Conservation (phyloP, 2,329 filamentous ascomycete genomes). For the Neurospora sp. region DNA sequence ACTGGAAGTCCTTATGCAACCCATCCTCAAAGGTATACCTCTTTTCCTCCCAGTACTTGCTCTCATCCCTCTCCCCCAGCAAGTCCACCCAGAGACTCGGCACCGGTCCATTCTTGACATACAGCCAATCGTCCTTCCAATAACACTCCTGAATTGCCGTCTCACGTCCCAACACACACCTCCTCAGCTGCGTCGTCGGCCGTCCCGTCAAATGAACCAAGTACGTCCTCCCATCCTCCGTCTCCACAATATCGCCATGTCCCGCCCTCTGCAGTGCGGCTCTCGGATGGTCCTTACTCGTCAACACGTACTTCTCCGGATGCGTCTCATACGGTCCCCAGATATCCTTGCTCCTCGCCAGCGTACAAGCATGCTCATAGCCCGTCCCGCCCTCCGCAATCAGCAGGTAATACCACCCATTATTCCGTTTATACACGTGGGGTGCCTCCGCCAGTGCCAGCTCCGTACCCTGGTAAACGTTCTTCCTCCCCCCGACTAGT, state of each 20-base stretch:
- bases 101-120: slow-evolving; percentile 47
- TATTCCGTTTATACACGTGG: slow-evolving; percentile 47
- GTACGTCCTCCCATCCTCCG: slow-evolving; percentile 40
- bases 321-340: slow-evolving; percentile 54
- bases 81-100: slow-evolving; percentile 44
- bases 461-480: slow-evolving; percentile 44
- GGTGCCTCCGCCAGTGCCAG: slow-evolving; percentile 46
- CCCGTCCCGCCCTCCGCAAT: slow-evolving; percentile 52
- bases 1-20: slow-evolving; percentile 45
- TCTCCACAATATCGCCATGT: slow-evolving; percentile 45
- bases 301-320: slow-evolving; percentile 47
- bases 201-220: slow-evolving; percentile 43
- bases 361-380: slow-evolving; percentile 50
- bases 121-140: slow-evolving; percentile 52
- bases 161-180: slow-evolving; percentile 45
- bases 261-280: slow-evolving; percentile 42
- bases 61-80: slow-evolving; percentile 36
- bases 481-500: slow-evolving; percentile 46
- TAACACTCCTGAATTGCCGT: slow-evolving; percentile 48
- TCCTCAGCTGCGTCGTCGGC: slow-evolving; percentile 38
- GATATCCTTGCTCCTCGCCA: slow-evolving; percentile 40
- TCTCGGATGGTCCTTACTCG: slow-evolving; percentile 38
- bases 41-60: slow-evolving; percentile 38
- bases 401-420: slow-evolving; percentile 49
- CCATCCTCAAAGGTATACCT: slow-evolving; percentile 35